These are phyloP conservation scores for Tolypocladium inflatum DNA, from an alignment of 2,329 filamentous ascomycete genomes.

Conservation along the genomic window DNA sequence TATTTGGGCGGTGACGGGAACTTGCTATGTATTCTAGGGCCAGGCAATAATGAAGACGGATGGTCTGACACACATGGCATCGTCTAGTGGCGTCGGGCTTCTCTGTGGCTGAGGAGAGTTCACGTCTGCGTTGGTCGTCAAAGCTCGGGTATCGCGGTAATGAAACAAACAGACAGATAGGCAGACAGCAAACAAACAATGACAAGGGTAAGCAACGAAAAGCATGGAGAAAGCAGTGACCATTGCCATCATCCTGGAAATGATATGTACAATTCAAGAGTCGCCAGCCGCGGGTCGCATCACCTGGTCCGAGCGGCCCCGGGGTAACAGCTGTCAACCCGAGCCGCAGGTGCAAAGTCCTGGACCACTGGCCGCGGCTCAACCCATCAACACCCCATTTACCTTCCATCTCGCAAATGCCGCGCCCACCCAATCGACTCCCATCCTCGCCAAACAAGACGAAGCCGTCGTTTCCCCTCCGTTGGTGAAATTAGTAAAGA, in stretches of 20 bases:
- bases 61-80: not conserved
- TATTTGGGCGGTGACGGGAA: not conserved
- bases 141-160: not conserved
- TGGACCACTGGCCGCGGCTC: not conserved
- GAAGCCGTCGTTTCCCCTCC: not conserved
- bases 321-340: not conserved
- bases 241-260: conserved; percentile 10
- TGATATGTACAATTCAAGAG: conserved; percentile 12
- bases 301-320: not conserved
- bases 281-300: not conserved
- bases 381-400: not conserved
- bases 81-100: not conserved
- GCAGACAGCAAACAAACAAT: not conserved
- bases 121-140: not conserved
- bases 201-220: not conserved
- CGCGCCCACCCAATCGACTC: not conserved
- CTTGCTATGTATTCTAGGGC: not conserved
- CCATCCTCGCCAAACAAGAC: not conserved
- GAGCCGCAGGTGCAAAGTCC: not conserved
- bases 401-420: not conserved
- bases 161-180: not conserved
- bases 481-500: not conserved
- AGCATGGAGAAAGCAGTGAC: not conserved
- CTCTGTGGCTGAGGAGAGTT: not conserved
- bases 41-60: not conserved